Conservation (phyloP, 148 eudicot genomes). For the Spergularia bocconei region DNA sequence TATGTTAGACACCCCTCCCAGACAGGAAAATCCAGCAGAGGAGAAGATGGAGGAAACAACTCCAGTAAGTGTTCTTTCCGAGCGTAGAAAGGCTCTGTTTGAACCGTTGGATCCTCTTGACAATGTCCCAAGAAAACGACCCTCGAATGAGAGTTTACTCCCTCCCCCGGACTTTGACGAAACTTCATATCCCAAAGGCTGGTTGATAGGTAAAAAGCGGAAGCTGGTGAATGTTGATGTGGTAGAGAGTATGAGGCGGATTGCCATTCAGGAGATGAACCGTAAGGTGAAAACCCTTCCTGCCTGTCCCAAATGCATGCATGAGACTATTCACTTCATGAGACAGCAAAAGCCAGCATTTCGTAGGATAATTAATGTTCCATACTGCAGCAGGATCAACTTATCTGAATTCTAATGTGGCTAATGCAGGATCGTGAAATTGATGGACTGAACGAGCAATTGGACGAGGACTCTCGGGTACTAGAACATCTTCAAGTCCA, state of each 20-base stretch:
- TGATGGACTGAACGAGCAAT: slow-evolving; percentile 77
- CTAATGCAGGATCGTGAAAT: slow-evolving; percentile 82
- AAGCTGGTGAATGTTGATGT: slow-evolving; percentile 95
- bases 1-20: slow-evolving; percentile 40
- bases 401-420: background rate
- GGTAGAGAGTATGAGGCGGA: slow-evolving; percentile 94
- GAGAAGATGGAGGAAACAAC: slow-evolving; percentile 49
- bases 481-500: slow-evolving; percentile 88
- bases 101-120: slow-evolving; percentile 75
- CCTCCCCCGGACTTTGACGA: slow-evolving; percentile 95
- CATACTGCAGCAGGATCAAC: background rate
- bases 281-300: slow-evolving; percentile 56
- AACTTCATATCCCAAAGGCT: slow-evolving; percentile 80
- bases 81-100: slow-evolving; percentile 79
- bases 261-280: slow-evolving; percentile 95
- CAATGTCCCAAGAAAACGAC: slow-evolving; percentile 52
- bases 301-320: background rate
- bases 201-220: slow-evolving; percentile 91
- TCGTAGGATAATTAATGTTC: no score
- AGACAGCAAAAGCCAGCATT: no score
- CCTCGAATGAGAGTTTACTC: slow-evolving; percentile 76
- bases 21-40: slow-evolving; percentile 39
- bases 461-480: slow-evolving; percentile 76
- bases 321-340: background rate
- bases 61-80: slow-evolving; percentile 54